Evolutionary conservation across 1,284 basidiomycete species (phyloP).

Genomic region (Apiotrichum laibachii): DNA sequence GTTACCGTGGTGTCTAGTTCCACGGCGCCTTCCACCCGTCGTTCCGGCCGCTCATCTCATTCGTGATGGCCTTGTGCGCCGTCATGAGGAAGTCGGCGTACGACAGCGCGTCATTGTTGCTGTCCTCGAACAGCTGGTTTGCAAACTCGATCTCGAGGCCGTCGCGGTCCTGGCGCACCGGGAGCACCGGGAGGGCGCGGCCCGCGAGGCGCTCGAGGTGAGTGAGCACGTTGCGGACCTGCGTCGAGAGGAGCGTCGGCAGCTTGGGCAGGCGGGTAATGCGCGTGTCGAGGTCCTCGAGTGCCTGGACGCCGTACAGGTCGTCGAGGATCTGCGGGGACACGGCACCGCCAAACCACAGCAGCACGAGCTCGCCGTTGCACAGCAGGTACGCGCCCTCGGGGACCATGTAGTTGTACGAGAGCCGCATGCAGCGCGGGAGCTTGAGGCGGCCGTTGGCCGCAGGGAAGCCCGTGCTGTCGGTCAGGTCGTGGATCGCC

Average conservation of each 20-base stretch:
- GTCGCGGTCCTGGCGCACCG: conserved; percentile 91
- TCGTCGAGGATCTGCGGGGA: conserved; percentile 81
- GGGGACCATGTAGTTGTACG: conserved; percentile 83
- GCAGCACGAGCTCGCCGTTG: conserved; percentile 83
- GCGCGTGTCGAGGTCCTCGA: conserved; percentile 68
- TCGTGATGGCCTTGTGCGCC: conserved; percentile 50
- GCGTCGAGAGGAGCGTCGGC: conserved; percentile 72
- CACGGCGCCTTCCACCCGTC: conserved; percentile 49
- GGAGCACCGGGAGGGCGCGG: conserved; percentile 63
- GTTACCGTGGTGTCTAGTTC: conserved; percentile 9
- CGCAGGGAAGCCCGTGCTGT: conserved; percentile 63
- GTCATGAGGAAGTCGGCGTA: conserved; percentile 66
- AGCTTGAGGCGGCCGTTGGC: conserved; percentile 62
- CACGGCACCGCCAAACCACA: conserved; percentile 85
- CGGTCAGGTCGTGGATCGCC: conserved; percentile 80
- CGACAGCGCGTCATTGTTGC: conserved; percentile 90
- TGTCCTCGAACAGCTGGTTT: conserved; percentile 95
- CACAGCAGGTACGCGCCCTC: conserved; percentile 89
- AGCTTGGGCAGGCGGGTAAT: conserved; percentile 73
- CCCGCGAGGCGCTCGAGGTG: conserved; percentile 68
- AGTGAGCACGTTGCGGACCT: conserved; percentile 78
- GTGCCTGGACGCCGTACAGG: conserved; percentile 78
- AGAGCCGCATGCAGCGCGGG: conserved; percentile 78
- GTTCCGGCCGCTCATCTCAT: conserved; percentile 49
- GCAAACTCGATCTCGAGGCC: conserved; percentile 92